Evolutionary conservation across 805 yeast species (phyloP).

Genomic region (Henningerozyma blattae): DNA sequence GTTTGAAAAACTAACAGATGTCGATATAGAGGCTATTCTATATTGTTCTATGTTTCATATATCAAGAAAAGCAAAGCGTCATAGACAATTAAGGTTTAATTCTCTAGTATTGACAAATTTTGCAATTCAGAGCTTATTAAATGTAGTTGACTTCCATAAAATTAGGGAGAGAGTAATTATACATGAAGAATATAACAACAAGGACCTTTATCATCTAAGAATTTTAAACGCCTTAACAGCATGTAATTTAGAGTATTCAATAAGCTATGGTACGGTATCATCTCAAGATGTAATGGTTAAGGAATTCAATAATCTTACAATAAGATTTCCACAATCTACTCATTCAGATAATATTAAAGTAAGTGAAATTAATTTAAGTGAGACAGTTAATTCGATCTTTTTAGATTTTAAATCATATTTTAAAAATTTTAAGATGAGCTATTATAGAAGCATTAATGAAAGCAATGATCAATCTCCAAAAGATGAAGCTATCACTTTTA

Average conservation of each 20-base stretch:
- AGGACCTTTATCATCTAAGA: constrained; percentile 41
- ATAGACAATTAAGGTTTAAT: constrained; percentile 38
- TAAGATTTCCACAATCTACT: constrained; percentile 38
- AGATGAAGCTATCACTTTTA: constrained; percentile 12
- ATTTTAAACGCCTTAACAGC: constrained; percentile 42
- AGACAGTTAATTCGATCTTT: constrained; percentile 20
- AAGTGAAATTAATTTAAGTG: constrained; percentile 35
- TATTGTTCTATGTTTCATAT: constrained; percentile 43
- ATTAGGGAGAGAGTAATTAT: constrained; percentile 28
- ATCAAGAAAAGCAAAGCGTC: constrained; percentile 36
- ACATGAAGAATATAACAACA: constrained; percentile 18
- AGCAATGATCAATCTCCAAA: background rate
- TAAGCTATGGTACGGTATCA: constrained; percentile 33
- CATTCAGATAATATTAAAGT: constrained; percentile 44
- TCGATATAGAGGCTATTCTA: constrained; percentile 47
- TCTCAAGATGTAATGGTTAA: constrained; percentile 16
- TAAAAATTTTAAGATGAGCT: constrained; percentile 2
- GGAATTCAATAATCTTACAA: constrained; percentile 32
- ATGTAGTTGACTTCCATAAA: constrained; percentile 33
- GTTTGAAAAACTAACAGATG: constrained; percentile 42
- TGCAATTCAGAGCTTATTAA: constrained; percentile 37
- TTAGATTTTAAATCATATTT: constrained; percentile 19
- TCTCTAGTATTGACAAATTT: constrained; percentile 40
- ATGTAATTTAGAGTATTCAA: constrained; percentile 38
- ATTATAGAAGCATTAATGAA: background rate